These are phyloP conservation scores for Triticum monococcum DNA, from an alignment of 176 grass and related monocot species.

Conservation along the genomic window DNA sequence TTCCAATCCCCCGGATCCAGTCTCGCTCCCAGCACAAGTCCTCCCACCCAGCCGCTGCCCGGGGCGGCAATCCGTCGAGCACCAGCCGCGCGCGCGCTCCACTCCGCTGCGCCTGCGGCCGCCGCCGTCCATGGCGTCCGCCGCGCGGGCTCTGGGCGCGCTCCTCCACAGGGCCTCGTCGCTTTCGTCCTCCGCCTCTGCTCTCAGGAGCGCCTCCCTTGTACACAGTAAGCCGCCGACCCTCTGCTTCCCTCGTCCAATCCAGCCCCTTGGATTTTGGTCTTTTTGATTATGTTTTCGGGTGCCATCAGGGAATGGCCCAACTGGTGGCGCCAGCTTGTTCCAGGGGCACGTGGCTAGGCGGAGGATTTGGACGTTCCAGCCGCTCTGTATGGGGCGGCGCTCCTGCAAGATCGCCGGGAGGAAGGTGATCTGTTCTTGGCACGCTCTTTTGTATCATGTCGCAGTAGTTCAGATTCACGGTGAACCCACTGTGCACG, in stretches of 20 bases:
- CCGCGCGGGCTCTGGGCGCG: constrained; percentile 45
- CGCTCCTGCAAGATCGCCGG: constrained; percentile 99
- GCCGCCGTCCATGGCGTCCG: constrained; percentile 47
- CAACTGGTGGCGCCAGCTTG: not conserved
- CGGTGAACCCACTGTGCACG: not conserved
- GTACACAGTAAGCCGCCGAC: constrained; percentile 27
- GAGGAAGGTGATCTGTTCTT: constrained; percentile 71
- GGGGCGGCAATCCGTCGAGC: constrained; percentile 45
- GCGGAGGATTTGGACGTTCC: constrained; percentile 70
- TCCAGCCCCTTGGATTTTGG: not conserved
- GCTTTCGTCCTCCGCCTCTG: constrained; percentile 27
- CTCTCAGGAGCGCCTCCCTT: constrained; percentile 36
- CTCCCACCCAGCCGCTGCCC: not conserved
- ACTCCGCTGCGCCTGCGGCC: constrained; percentile 10
- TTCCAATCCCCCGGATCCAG: not conserved
- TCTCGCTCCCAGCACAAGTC: not conserved
- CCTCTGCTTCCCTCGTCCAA: not conserved
- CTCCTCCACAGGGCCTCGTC: constrained; percentile 40
- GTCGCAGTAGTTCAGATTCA: not conserved
- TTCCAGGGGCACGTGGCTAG: constrained; percentile 15
- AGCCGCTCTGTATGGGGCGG: constrained; percentile 83
- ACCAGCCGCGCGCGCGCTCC: constrained; percentile 10
- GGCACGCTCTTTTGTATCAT: not conserved
- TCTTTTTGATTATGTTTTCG: not conserved
- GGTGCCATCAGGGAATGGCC: constrained; percentile 35